Conservation (phyloP, 352 stramenopile genomes). For the Phytophthora brassicae region DNA sequence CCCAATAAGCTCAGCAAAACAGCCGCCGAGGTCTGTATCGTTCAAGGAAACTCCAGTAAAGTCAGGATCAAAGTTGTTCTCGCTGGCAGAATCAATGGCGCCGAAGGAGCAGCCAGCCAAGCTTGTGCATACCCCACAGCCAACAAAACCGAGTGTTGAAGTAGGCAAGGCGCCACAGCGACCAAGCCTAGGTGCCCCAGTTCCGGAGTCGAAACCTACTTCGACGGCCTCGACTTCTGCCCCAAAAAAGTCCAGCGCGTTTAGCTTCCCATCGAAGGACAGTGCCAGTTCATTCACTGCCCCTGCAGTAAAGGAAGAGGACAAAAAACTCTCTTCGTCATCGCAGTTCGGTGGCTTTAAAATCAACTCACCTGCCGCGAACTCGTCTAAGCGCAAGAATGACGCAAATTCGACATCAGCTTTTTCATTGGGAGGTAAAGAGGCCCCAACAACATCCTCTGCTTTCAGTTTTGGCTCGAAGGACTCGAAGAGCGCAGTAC, state of each 20-base stretch:
- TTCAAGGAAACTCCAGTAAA: slow-evolving; percentile 63
- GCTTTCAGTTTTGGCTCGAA: slow-evolving; percentile 33
- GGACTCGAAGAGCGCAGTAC: slow-evolving; percentile 9
- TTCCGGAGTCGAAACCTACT: slow-evolving; percentile 15
- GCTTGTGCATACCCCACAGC: slow-evolving; percentile 50
- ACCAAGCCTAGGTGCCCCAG: slow-evolving; percentile 35
- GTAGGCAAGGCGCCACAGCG: slow-evolving; percentile 44
- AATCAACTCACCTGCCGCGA: slow-evolving; percentile 28
- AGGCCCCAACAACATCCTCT: slow-evolving; percentile 17
- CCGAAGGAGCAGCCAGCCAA: slow-evolving; percentile 53
- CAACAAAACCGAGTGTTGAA: slow-evolving; percentile 33
- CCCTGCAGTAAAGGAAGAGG: slow-evolving; percentile 5
- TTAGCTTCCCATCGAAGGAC: slow-evolving; percentile 28
- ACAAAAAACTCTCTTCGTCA: neutral
- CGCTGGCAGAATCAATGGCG: slow-evolving; percentile 58
- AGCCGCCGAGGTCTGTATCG: slow-evolving; percentile 42
- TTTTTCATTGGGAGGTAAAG: slow-evolving; percentile 38
- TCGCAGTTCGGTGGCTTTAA: slow-evolving; percentile 18
- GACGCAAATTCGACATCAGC: slow-evolving; percentile 9
- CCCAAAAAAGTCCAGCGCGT: slow-evolving; percentile 17
- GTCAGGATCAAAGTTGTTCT: slow-evolving; percentile 58
- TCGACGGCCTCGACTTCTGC: slow-evolving; percentile 7
- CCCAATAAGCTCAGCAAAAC: slow-evolving; percentile 54
- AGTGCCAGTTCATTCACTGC: slow-evolving; percentile 13
- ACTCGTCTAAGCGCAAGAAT: slow-evolving; percentile 20